Evolutionary conservation across 768 basidiomycete species (phyloP).

Genomic region (Boletus subcaerulescens): DNA sequence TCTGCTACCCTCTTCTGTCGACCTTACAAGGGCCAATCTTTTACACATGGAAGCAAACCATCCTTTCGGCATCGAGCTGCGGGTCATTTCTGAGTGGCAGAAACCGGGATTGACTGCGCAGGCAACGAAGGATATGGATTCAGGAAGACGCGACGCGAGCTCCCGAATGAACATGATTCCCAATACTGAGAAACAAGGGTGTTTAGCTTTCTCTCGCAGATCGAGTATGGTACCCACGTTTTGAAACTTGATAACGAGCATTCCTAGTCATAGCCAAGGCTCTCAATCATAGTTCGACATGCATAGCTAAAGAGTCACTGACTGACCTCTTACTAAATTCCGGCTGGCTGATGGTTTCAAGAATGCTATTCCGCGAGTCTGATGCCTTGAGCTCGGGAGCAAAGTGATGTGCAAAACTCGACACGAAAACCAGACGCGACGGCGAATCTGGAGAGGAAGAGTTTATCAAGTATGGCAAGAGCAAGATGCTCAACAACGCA

Average conservation of each 20-base stretch:
- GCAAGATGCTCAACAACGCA: slow-evolving; percentile 31
- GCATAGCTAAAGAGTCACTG: slow-evolving; percentile 4
- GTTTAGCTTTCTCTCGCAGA: not conserved
- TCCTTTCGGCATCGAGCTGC: not conserved
- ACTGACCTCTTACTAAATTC: slow-evolving; percentile 23
- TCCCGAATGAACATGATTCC: slow-evolving; percentile 34
- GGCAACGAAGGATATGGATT: slow-evolving; percentile 20
- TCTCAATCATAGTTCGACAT: not conserved
- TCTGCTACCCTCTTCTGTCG: slow-evolving; percentile 36
- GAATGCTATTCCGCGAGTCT: slow-evolving; percentile 14
- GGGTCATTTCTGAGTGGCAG: slow-evolving; percentile 30
- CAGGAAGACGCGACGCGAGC: slow-evolving; percentile 28
- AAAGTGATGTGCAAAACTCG: slow-evolving; percentile 30
- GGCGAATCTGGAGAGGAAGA: slow-evolving; percentile 20
- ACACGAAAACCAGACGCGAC: slow-evolving; percentile 29
- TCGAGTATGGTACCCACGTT: slow-evolving; percentile 18
- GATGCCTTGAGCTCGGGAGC: not conserved
- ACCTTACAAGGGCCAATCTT: slow-evolving; percentile 19
- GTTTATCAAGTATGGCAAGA: slow-evolving; percentile 33
- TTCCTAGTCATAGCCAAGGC: not conserved
- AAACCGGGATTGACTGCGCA: slow-evolving; percentile 33
- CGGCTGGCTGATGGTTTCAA: slow-evolving; percentile 23
- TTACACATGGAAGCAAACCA: slow-evolving; percentile 2
- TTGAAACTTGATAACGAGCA: slow-evolving; percentile 24
- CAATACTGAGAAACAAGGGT: slow-evolving; percentile 20